Evolutionary conservation across 352 stramenopile genomes (phyloP).

Genomic region (Phytophthora sojae): DNA sequence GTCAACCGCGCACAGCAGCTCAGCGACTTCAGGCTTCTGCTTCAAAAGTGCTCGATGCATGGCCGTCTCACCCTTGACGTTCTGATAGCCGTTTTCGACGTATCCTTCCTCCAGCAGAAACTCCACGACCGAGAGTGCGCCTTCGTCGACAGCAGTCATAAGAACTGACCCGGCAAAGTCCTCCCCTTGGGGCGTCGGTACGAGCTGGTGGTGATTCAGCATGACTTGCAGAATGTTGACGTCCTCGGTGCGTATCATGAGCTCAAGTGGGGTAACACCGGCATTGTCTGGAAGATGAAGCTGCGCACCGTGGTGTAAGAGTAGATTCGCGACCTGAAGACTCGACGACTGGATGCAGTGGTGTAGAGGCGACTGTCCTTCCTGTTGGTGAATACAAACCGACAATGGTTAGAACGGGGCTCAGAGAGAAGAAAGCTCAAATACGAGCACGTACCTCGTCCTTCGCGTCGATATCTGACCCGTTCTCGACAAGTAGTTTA

Average conservation of each 20-base stretch:
- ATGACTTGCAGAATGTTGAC: conserved; percentile 30
- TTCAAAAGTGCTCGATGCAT: conserved; percentile 23
- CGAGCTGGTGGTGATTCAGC: conserved; percentile 29
- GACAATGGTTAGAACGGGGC: not conserved
- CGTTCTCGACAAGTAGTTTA: conserved; percentile 12
- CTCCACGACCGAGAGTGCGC: conserved; percentile 5
- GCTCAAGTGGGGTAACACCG: conserved; percentile 16
- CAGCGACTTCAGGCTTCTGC: conserved; percentile 2
- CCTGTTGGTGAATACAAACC: conserved; percentile 7
- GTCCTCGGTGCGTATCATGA: conserved; percentile 17
- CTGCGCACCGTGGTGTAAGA: conserved; percentile 20
- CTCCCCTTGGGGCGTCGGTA: conserved; percentile 14
- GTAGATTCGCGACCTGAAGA: conserved; percentile 21
- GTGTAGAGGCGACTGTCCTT: conserved; percentile 22
- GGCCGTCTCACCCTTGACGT: conserved; percentile 13
- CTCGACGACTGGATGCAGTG: conserved; percentile 25
- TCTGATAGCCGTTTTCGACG: conserved; percentile 2
- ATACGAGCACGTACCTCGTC: conserved; percentile 12
- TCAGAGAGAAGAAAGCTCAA: not conserved
- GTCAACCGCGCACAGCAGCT: conserved; percentile 20
- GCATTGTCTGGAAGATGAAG: conserved; percentile 15
- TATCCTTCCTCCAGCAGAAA: conserved; percentile 35
- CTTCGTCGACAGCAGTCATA: conserved; percentile 20
- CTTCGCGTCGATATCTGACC: not conserved
- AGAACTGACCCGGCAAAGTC: conserved; percentile 25